phyloP scores from a whole-genome alignment of 495 filamentous ascomycete species.

The Paragyromitra xinjiangensis region DNA sequence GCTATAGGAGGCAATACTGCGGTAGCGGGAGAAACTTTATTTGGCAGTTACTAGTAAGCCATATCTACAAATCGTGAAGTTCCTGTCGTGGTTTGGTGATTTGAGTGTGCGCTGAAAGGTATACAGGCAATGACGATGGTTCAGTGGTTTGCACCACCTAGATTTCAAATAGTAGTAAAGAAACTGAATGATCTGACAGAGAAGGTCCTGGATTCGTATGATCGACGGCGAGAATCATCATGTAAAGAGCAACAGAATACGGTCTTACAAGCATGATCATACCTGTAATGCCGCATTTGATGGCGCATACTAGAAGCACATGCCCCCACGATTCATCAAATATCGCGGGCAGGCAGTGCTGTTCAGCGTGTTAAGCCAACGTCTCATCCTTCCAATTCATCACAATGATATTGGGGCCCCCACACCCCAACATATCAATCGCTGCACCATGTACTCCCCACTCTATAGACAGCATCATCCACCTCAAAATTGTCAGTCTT shows the following conservation, averaged over 20 bases:
- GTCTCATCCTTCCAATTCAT: not conserved
- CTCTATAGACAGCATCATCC: not conserved
- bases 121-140: not conserved
- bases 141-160: not conserved
- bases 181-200: not conserved
- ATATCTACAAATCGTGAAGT: not conserved
- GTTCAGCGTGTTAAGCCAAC: not conserved
- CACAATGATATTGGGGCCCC: not conserved
- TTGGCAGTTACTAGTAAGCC: not conserved
- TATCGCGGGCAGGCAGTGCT: not conserved
- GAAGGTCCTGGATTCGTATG: not conserved
- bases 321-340: not conserved
- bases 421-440: not conserved
- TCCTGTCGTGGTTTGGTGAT: not conserved
- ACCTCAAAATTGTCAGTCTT: not conserved
- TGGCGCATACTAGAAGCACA: slow-evolving; percentile 6
- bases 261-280: not conserved
- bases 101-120: not conserved
- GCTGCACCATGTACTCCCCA: not conserved
- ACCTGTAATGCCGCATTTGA: not conserved
- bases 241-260: not conserved
- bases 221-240: not conserved
- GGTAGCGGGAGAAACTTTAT: not conserved
- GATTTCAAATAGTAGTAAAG: not conserved
- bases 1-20: not conserved